These are phyloP conservation scores for Tephrocybe sp. DNA, from an alignment of 768 basidiomycete genomes.

Conservation along the genomic window DNA sequence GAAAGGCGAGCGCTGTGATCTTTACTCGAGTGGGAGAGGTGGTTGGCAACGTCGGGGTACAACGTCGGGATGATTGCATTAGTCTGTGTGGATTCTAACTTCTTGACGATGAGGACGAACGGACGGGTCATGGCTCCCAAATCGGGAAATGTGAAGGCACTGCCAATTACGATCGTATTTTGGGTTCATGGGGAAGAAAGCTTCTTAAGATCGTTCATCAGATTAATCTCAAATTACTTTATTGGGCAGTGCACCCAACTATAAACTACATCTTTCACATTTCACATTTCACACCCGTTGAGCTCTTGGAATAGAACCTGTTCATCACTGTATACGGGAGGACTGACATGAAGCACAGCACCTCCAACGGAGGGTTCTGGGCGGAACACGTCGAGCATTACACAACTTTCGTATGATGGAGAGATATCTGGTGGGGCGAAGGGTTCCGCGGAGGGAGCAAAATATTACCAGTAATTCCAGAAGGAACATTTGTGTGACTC, in stretches of 20 bases:
- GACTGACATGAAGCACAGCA: background rate
- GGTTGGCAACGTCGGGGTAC: constrained; percentile 12
- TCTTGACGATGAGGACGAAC: constrained; percentile 14
- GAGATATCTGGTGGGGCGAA: constrained; percentile 20
- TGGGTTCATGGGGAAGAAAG: constrained; percentile 14
- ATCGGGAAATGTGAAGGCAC: constrained; percentile 34
- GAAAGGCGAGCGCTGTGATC: no score
- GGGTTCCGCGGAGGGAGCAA: constrained; percentile 13
- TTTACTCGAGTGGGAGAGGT: no score
- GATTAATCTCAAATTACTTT: background rate
- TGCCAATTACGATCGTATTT: constrained; percentile 20
- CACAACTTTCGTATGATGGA: constrained; percentile 9
- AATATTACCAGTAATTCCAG: constrained; percentile 16
- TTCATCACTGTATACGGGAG: background rate
- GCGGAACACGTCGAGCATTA: background rate
- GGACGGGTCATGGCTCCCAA: constrained; percentile 33
- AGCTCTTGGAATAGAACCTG: background rate
- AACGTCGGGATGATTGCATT: constrained; percentile 13
- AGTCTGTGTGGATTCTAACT: constrained; percentile 1
- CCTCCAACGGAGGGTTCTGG: background rate
- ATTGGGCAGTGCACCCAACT: background rate
- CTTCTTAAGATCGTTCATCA: constrained; percentile 20
- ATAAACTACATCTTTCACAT: background rate
- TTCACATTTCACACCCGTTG: background rate
- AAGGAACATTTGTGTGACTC: constrained; percentile 24